Base-by-base conservation (phyloP, 306 rosid species). In the Abrus precatorius region DNA sequence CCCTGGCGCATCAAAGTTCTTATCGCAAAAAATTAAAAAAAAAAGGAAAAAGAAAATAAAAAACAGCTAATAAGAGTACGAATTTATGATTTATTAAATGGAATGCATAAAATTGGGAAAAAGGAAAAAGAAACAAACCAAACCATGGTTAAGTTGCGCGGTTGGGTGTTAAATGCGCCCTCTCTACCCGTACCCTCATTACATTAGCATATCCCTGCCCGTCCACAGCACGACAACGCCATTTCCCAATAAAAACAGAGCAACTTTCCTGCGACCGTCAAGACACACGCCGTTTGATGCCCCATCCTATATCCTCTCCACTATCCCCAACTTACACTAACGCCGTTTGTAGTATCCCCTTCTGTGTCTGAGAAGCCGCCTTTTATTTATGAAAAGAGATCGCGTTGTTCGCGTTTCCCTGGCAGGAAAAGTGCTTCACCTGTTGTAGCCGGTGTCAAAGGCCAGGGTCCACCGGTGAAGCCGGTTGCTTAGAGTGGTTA, bases 161-260 rank as follows among this genome's bases (percentile, higher is more conserved):
- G 47, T 60, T 76, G 76, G 90, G 90, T 68, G 90, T 84, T 85
- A 85, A 85, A 71, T 78, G 81, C 85, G 82, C 76, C 77, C 84
- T 38, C 32, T 48, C 38, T 29, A 38, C 11, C 30, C 59, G 40
- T 54, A 7, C 59, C 68, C 68, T 8, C 84, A 57, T 81, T 59
- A 33, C 85, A 75, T 75, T 38, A 70, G 32, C 57, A 60, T 41
- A 30, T 48, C 71, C 45, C 83, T 89, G 97, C 92, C 81, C 75
- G 92, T 81, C 64, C 74, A 66, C 73, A 81, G 85, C 86, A 83
- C 84, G 97, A 89, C 97, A 91, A 80, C 27, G 81, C 90, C 92
- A 83, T 74, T 89, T 91, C 86, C 88, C 89, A 85, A 91, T 83
- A 83, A 86, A 89, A 89, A 87, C 86, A 73, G 72, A 30, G 50